Base-by-base conservation (phyloP, 306 rosid genomes). In the Acacia acuminata region DNA sequence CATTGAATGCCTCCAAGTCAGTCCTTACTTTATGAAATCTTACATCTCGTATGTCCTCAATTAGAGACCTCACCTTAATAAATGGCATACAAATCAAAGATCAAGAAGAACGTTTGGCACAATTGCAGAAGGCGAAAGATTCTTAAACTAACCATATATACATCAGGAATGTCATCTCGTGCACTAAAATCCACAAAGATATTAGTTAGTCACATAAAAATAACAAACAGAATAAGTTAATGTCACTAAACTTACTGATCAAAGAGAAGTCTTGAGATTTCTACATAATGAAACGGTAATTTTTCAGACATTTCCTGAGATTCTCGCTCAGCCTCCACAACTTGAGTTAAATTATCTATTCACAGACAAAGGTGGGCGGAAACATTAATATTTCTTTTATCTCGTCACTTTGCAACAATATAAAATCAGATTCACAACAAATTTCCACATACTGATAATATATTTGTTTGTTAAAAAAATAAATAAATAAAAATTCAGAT, bases 21-120 rank as follows among this genome's bases (percentile, higher is more conserved):
- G 93, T 91, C 87, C 94, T 94, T 38, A 94, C 94, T 87, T 96
- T 96, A 86, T 92, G 98, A 87, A 96, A 96, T 89, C 99, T 86
- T 65, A 92, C 97, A 85, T 94, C 91, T 76, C 93, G 89, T 78
- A 96, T 94, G 81, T 96, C 99, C 82, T 94, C 98, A 76, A 94
- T 82, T n/a, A 96, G 90, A 84, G 99, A 92, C 81, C 97, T 91
- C 90, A 90, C 97, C 97, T 91, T 64, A 30, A 85, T 51, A 73
- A 77, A 56, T 20, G n/a, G 81, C 27, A 81, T 64, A 71, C 63
- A 75, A 56, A 79, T 81, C 84, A 79, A 77, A 75, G 71, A 64
- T 38, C 53, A n/a, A 76, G 40, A 77, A 67, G 75, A 81, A 47
- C 34, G 72, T 51, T 78, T 32, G 42, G 60, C 75, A 81, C 44